These are phyloP conservation scores for Nematocida ausubeli DNA, from an alignment of 371 early-diverging fungal species.

Conservation along the genomic window DNA sequence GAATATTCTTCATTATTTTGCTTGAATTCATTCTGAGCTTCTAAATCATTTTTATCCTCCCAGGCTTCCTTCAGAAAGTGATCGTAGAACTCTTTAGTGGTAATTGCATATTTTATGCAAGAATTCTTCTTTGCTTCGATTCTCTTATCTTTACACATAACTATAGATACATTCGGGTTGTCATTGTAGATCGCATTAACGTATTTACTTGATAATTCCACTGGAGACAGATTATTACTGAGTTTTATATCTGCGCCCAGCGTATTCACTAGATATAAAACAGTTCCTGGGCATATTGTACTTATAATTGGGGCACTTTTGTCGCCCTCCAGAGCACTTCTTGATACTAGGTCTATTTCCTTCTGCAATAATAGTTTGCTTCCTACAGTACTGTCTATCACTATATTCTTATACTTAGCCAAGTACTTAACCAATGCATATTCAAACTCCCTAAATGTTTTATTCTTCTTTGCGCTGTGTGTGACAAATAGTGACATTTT, in stretches of 20 bases:
- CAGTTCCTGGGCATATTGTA: constrained; percentile 47
- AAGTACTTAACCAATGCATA: not conserved
- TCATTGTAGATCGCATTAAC: not conserved
- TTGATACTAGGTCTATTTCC: not conserved
- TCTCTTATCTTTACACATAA: constrained; percentile 52
- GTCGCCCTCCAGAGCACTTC: not conserved
- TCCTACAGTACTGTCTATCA: constrained; percentile 30
- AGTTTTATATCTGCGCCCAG: constrained; percentile 16
- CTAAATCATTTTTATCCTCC: not conserved
- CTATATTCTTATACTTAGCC: not conserved
- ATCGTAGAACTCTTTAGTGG: constrained; percentile 24
- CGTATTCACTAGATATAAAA: constrained; percentile 17
- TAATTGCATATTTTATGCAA: constrained; percentile 11
- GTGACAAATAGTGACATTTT: constrained; percentile 19
- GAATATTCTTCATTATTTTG: not conserved
- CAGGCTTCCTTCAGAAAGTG: not conserved
- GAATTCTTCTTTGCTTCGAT: constrained; percentile 35
- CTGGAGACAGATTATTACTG: constrained; percentile 13
- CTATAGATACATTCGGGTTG: constrained; percentile 1
- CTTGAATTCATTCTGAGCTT: not conserved
- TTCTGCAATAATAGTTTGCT: not conserved
- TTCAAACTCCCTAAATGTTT: constrained; percentile 41
- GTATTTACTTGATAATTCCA: constrained; percentile 39
- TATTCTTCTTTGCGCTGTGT: not conserved
- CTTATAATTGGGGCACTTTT: not conserved